A percentile compares a stretch with the other conserved stretches of the same genome.
Evolutionary conservation across 129 eudicot species (phyloP).

Genomic region (Artemisia tridentata): DNA sequence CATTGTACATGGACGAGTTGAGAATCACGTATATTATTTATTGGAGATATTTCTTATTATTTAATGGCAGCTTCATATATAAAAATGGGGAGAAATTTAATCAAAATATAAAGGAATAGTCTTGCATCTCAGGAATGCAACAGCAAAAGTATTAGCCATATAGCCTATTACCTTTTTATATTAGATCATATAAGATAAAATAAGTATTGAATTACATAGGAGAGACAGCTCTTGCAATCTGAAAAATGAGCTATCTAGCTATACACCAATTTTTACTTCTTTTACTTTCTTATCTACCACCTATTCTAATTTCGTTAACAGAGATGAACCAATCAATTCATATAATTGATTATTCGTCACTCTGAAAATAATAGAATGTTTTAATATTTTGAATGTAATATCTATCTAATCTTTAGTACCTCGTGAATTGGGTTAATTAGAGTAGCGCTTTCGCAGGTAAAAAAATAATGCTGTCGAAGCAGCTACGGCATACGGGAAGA

Average conservation of each 20-base stretch:
- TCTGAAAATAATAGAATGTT: constrained; percentile 15
- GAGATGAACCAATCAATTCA: constrained; percentile 18
- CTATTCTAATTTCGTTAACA: constrained; percentile 23
- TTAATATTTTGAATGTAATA: constrained; percentile 13
- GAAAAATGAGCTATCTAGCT: constrained; percentile 36
- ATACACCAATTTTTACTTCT: constrained; percentile 19
- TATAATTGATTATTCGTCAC: constrained; percentile 22
- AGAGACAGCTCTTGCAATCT: constrained; percentile 20
- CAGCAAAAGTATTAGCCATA: neutral
- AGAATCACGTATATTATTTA: constrained; percentile 20
- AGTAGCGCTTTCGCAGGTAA: constrained; percentile 49
- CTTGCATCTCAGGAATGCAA: constrained; percentile 1
- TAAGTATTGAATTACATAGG: constrained; percentile 11
- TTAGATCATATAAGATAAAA: constrained; percentile 19
- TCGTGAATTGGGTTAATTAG: constrained; percentile 31
- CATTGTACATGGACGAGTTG: constrained; percentile 4
- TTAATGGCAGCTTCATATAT: neutral
- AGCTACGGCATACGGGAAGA: constrained; percentile 82
- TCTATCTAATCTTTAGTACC: constrained; percentile 23
- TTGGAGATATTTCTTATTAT: constrained; percentile 17
- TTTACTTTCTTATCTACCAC: constrained; percentile 26
- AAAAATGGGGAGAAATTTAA: constrained; percentile 7
- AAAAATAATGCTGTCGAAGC: constrained; percentile 69
- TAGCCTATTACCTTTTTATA: neutral
- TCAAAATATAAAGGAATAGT: constrained; percentile 8